Conservation (phyloP, 2,329 filamentous ascomycete genomes). For the Shiraia sp. region DNA sequence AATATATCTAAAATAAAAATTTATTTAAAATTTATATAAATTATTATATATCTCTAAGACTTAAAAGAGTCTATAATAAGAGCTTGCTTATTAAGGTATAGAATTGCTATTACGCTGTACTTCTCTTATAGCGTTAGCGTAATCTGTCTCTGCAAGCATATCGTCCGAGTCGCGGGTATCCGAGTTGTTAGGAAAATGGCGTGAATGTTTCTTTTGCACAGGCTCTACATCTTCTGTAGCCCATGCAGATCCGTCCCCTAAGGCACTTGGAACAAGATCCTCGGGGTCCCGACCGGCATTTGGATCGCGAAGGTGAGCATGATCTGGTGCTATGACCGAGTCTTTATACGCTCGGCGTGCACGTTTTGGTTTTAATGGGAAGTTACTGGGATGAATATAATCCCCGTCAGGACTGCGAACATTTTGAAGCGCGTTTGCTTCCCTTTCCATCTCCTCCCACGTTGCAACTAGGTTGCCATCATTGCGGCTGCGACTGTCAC, state of each 20-base stretch:
- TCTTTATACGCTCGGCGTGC: constrained; percentile 28
- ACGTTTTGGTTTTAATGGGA: constrained; percentile 26
- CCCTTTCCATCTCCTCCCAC: constrained; percentile 41
- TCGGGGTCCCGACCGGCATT: constrained; percentile 28
- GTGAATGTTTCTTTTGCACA: constrained; percentile 19
- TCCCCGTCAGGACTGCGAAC: constrained; percentile 37
- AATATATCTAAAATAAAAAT: no score
- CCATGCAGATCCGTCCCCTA: constrained; percentile 21
- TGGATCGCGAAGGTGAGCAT: constrained; percentile 10
- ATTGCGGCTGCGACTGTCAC: constrained; percentile 37
- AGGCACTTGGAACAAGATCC: constrained; percentile 34
- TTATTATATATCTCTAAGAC: no score
- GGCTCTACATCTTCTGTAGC: constrained; percentile 18
- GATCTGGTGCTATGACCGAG: constrained; percentile 28
- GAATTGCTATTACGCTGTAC: constrained; percentile 23
- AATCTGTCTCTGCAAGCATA: constrained; percentile 30
- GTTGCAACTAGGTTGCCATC: constrained; percentile 34
- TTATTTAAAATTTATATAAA: no score
- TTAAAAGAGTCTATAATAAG: no score
- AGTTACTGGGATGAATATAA: constrained; percentile 33
- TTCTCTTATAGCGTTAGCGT: constrained; percentile 34
- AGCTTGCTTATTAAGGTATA: no score
- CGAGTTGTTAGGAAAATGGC: constrained; percentile 24
- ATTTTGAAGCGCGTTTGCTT: constrained; percentile 28
- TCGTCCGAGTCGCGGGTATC: constrained; percentile 18